These are phyloP conservation scores for Nicotiana rustica DNA, from an alignment of 305 asterid species.

Conservation along the genomic window DNA sequence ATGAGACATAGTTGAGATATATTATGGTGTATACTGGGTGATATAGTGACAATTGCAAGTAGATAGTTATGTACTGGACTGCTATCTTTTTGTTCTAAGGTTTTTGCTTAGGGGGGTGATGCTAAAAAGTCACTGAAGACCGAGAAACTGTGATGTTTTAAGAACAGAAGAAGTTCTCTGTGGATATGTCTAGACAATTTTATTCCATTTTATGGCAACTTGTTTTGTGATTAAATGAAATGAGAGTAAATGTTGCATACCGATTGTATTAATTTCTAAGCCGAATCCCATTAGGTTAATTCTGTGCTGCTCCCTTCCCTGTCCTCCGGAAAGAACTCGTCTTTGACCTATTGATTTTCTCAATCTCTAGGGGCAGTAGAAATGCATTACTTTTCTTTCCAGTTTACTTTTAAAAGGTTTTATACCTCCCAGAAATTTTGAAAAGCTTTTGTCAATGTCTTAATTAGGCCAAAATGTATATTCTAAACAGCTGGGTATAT, in stretches of 20 bases:
- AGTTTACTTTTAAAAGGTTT: not conserved
- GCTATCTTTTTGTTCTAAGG: not conserved
- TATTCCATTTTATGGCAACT: no score
- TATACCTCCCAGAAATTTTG: not conserved
- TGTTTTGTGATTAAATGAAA: no score
- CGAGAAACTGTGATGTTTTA: not conserved
- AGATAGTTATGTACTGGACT: conserved; percentile 1
- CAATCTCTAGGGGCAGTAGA: not conserved
- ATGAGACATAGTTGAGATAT: not conserved
- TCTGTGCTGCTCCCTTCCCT: not conserved
- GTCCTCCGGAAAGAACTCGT: not conserved
- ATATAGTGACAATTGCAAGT: not conserved
- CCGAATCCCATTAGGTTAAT: not conserved
- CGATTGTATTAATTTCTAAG: no score
- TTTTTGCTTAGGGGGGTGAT: not conserved
- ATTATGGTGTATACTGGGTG: conserved; percentile 13
- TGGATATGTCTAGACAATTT: not conserved
- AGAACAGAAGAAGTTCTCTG: not conserved
- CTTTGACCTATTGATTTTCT: not conserved
- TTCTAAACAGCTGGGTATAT: not conserved
- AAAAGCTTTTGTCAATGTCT: not conserved
- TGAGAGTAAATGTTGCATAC: no score
- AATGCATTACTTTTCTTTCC: not conserved
- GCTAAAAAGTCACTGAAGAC: not conserved
- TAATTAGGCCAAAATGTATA: not conserved